phyloP scores from a whole-genome alignment of 2,329 filamentous ascomycete genomes.

The Trichophyton simii region DNA sequence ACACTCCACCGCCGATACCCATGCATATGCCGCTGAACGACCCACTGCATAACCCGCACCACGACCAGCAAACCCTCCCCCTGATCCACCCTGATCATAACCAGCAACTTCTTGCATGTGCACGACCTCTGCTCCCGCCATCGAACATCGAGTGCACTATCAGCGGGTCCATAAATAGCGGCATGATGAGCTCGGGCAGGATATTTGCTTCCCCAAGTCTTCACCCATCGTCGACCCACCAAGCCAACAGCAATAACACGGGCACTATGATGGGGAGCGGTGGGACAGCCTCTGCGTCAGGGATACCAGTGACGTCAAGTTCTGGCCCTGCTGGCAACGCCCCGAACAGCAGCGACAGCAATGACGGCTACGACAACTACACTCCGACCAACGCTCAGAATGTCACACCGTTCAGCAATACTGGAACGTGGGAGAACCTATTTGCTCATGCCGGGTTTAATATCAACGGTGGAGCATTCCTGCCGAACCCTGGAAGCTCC shows the following conservation, averaged over 20 bases:
- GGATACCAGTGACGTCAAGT: not conserved
- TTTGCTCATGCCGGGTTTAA: slow-evolving; percentile 18
- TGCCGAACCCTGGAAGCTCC: slow-evolving; percentile 9
- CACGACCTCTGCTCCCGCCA: not conserved
- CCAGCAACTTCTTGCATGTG: not conserved
- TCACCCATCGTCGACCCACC: not conserved
- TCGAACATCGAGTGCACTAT: slow-evolving; percentile 1
- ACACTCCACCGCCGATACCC: not conserved
- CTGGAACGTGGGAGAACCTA: slow-evolving; percentile 14
- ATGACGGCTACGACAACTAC: not conserved
- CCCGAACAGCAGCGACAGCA: not conserved
- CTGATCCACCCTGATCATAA: slow-evolving; percentile 1
- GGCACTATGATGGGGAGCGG: not conserved
- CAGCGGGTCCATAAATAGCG: not conserved
- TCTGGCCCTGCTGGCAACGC: not conserved
- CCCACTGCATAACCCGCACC: not conserved
- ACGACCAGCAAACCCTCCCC: not conserved
- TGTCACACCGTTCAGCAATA: slow-evolving; percentile 10
- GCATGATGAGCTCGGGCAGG: not conserved
- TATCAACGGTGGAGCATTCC: slow-evolving; percentile 15
- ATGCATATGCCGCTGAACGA: slow-evolving; percentile 4
- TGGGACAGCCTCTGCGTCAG: not conserved
- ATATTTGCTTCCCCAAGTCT: not conserved
- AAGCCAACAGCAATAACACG: not conserved
- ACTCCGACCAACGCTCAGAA: not conserved